Conservation (phyloP, 495 filamentous ascomycete genomes). For the Lasiosphaeris hirsuta region DNA sequence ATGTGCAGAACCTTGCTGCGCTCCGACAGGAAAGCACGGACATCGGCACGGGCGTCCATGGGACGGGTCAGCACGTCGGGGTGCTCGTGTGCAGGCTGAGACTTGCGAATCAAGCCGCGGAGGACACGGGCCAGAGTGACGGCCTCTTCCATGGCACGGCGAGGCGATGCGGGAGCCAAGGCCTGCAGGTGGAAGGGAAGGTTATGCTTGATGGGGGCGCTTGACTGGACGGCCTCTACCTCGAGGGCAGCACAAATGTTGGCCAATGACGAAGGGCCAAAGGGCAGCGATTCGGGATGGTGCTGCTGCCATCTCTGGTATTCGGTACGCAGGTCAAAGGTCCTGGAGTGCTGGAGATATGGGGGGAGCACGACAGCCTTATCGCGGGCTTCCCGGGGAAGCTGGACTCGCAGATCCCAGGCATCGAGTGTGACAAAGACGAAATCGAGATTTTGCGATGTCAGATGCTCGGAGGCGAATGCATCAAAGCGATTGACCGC, state of each 20-base stretch:
- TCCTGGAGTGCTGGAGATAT: constrained; percentile 94
- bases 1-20: constrained; percentile 97
- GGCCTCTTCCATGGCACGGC: constrained; percentile 95
- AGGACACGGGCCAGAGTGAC: constrained; percentile 90
- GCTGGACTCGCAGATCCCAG: constrained; percentile 97
- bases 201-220: constrained; percentile 97
- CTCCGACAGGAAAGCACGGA: constrained; percentile 92
- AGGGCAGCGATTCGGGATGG: constrained; percentile 94
- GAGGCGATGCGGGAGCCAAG: constrained; percentile 91
- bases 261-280: constrained; percentile 87
- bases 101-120: constrained; percentile 88
- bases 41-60: constrained; percentile 95
- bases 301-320: constrained; percentile 98
- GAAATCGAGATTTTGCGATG: constrained; percentile 83
- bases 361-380: constrained; percentile 96
- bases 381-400: constrained; percentile 94
- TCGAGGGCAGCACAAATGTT: constrained; percentile 98
- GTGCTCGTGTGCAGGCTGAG: constrained; percentile 87
- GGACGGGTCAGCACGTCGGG: constrained; percentile 89
- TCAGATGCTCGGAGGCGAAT: constrained; percentile 85
- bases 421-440: constrained; percentile 97
- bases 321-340: constrained; percentile 93
- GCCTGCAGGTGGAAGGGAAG: constrained; percentile 97
- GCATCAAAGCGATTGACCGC: constrained; percentile 91
- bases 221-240: constrained; percentile 93